phyloP scores from a whole-genome alignment of 495 filamentous ascomycete genomes.

The Astrothelium macrocarpum region DNA sequence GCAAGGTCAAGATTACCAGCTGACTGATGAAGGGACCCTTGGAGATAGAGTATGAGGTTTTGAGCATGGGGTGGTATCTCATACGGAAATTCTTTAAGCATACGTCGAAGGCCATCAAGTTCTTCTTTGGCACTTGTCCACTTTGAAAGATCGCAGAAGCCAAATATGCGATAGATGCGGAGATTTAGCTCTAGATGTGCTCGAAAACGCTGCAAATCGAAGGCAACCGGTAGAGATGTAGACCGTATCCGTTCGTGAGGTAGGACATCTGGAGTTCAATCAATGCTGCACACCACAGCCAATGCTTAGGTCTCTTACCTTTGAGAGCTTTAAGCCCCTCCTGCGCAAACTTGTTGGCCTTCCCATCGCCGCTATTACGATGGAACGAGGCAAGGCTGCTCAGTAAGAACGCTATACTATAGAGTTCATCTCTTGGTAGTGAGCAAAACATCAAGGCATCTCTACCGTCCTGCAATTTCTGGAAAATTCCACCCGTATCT shows the following conservation, averaged over 20 bases:
- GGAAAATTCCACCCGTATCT: constrained; percentile 36
- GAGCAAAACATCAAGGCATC: constrained; percentile 48
- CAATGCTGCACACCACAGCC: neutral
- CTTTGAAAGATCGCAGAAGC: constrained; percentile 51
- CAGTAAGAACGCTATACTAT: constrained; percentile 61
- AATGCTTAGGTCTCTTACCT: constrained; percentile 31
- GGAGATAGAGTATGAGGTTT: constrained; percentile 50
- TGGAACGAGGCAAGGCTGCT: constrained; percentile 60
- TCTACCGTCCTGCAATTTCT: constrained; percentile 21
- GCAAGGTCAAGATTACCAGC: constrained; percentile 60
- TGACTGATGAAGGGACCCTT: constrained; percentile 69
- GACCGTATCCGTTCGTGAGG: neutral
- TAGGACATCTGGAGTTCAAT: constrained; percentile 1
- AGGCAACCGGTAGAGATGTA: constrained; percentile 38
- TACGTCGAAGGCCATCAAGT: neutral
- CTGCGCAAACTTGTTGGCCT: constrained; percentile 55
- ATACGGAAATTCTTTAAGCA: constrained; percentile 33
- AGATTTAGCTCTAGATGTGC: constrained; percentile 46
- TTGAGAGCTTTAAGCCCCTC: constrained; percentile 53
- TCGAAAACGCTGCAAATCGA: constrained; percentile 40
- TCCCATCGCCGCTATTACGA: constrained; percentile 54
- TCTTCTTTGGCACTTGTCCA: constrained; percentile 35
- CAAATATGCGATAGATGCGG: constrained; percentile 50
- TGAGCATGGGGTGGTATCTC: constrained; percentile 35
- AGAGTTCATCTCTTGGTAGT: constrained; percentile 56